A percentile compares a stretch with the other conserved stretches of the same genome.
These are phyloP conservation scores for Tulasnella sp. DNA, from an alignment of 768 basidiomycete genomes.

Conservation along the genomic window DNA sequence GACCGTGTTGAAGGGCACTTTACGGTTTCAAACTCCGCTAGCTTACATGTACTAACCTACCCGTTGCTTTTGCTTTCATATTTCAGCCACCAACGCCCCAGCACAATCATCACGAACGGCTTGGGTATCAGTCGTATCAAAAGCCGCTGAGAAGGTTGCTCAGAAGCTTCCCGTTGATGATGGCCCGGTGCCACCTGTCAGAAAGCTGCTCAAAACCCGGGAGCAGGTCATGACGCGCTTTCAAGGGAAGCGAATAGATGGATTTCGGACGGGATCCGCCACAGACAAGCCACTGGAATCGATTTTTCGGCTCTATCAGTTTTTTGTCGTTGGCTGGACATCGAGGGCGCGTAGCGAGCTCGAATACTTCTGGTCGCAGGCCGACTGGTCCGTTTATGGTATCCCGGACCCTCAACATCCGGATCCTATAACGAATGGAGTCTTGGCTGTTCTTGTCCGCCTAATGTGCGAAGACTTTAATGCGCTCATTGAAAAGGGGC, in stretches of 20 bases:
- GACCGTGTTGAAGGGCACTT: not conserved
- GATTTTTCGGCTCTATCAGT: not conserved
- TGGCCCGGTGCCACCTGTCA: constrained; percentile 3
- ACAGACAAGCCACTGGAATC: not conserved
- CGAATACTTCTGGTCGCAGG: constrained; percentile 10
- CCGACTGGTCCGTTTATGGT: not conserved
- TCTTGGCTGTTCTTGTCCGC: constrained; percentile 3
- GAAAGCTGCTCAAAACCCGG: constrained; percentile 4
- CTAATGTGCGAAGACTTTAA: constrained; percentile 8
- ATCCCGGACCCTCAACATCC: constrained; percentile 5
- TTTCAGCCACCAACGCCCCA: not conserved
- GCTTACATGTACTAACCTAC: not conserved
- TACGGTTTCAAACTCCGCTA: not conserved
- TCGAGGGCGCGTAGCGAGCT: not conserved
- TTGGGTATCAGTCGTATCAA: not conserved
- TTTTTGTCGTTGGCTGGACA: constrained; percentile 10
- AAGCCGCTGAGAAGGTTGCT: not conserved
- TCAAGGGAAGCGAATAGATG: not conserved
- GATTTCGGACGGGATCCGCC: constrained; percentile 1
- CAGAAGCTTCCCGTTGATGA: not conserved
- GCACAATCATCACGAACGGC: not conserved
- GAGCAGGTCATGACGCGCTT: constrained; percentile 9
- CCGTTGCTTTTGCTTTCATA: not conserved
- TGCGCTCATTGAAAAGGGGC: not conserved
- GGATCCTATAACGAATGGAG: not conserved